A percentile compares a stretch with the other conserved stretches of the same genome.
phyloP scores from a whole-genome alignment of 75 land plant genomes.

The Sequoia sempervirens region DNA sequence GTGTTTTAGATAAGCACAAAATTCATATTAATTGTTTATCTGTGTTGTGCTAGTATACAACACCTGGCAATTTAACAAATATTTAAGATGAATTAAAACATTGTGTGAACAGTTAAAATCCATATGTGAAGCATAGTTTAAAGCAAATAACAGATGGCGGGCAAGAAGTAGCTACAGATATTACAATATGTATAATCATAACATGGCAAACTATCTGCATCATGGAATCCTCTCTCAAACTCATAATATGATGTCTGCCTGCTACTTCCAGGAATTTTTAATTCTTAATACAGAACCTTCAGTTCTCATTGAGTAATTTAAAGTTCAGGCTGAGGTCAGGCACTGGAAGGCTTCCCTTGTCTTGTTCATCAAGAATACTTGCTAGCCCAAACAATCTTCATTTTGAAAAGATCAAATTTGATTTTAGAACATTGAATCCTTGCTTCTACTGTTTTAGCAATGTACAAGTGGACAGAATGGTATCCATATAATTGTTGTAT shows the following conservation, averaged over 20 bases:
- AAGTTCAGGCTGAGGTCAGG: neutral
- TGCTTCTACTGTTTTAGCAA: neutral
- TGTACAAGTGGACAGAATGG: neutral
- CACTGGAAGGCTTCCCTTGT: neutral
- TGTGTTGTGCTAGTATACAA: neutral
- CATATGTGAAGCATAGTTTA: neutral
- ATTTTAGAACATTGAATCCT: neutral
- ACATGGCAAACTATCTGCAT: neutral
- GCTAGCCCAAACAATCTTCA: neutral
- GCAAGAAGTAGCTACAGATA: neutral
- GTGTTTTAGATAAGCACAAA: neutral
- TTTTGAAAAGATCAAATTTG: neutral
- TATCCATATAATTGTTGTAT: too few species aligned
- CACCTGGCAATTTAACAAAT: neutral
- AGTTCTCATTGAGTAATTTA: neutral
- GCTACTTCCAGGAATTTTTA: neutral
- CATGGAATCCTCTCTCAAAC: neutral
- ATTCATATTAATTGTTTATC: neutral
- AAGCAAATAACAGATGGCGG: neutral
- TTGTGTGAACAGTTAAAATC: neutral
- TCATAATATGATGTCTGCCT: neutral
- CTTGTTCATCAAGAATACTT: neutral
- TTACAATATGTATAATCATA: neutral
- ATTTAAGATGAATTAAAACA: neutral
- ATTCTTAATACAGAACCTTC: neutral